phyloP scores from a whole-genome alignment of 2,329 filamentous ascomycete genomes.

The Aspergillus jensenii region DNA sequence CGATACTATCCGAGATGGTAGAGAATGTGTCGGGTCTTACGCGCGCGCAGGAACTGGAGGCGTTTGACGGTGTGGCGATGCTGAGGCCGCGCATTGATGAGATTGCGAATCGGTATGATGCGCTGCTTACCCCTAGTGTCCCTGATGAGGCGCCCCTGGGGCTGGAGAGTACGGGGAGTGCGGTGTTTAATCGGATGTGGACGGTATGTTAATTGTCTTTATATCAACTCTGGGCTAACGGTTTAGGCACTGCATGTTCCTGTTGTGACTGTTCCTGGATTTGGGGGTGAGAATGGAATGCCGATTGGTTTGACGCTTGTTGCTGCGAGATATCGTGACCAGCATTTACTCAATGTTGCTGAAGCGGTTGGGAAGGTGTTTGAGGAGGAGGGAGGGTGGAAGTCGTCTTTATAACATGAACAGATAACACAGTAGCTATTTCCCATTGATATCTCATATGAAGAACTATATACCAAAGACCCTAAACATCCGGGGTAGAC shows the following conservation, averaged over 20 bases:
- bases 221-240: no score
- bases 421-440: background rate
- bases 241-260: slow-evolving; percentile 55
- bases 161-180: slow-evolving; percentile 54
- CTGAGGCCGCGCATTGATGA: slow-evolving; percentile 8
- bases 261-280: slow-evolving; percentile 64
- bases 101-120: slow-evolving; percentile 49
- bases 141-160: slow-evolving; percentile 61
- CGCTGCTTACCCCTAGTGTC: slow-evolving; percentile 59
- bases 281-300: slow-evolving; percentile 56
- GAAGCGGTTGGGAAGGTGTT: slow-evolving; percentile 1
- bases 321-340: slow-evolving; percentile 47
- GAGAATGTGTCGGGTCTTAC: slow-evolving; percentile 3
- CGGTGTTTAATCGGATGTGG: slow-evolving; percentile 46
- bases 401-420: background rate
- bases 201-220: slow-evolving; percentile 27
- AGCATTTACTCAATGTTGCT: background rate
- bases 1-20: background rate
- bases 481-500: no score
- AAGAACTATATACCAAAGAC: no score
- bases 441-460: no score
- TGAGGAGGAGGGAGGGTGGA: slow-evolving; percentile 4
- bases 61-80: slow-evolving; percentile 9
- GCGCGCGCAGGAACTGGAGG: background rate
- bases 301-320: slow-evolving; percentile 61